Conservation (phyloP, 1,284 basidiomycete species). For the Moesziomyces aphidis region DNA sequence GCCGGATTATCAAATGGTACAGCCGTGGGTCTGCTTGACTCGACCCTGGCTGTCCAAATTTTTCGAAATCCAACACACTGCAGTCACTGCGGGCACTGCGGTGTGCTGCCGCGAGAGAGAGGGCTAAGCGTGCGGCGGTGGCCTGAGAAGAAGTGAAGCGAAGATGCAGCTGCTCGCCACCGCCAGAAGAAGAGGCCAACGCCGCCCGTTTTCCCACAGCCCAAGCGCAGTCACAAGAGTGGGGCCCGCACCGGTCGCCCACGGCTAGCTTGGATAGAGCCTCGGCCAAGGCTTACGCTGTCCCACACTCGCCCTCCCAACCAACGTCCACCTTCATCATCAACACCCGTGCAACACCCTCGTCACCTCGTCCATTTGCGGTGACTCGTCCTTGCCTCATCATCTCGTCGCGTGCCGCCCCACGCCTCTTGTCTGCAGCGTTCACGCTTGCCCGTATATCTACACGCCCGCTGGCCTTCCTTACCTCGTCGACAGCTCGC, state of each 20-base stretch:
- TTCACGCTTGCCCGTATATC: constrained; percentile 1
- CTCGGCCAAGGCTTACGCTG: background rate
- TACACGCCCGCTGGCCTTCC: background rate
- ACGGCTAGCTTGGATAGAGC: too few relatives aligned
- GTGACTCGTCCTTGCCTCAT: constrained; percentile 29
- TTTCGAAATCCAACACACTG: too few relatives aligned
- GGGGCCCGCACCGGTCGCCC: too few relatives aligned
- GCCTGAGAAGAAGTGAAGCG: too few relatives aligned
- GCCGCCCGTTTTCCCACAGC: too few relatives aligned
- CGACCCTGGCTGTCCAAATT: too few relatives aligned
- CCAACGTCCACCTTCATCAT: constrained; percentile 3
- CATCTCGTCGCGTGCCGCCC: constrained; percentile 13
- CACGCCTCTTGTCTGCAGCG: constrained; percentile 5
- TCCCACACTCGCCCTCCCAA: background rate
- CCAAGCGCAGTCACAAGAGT: too few relatives aligned
- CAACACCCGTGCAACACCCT: background rate
- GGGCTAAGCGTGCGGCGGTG: too few relatives aligned
- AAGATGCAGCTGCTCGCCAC: too few relatives aligned
- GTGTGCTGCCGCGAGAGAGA: constrained; percentile 16
- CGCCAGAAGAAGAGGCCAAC: too few relatives aligned
- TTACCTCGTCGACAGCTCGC: background rate
- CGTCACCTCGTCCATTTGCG: constrained; percentile 17
- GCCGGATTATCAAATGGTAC: constrained; percentile 30
- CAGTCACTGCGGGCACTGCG: constrained; percentile 2
- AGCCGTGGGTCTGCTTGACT: background rate